Percentiles rank a stretch among this genome's conserved stretches.
phyloP scores from a whole-genome alignment of 371 early-diverging fungal species.

The Entomophthora muscae region DNA sequence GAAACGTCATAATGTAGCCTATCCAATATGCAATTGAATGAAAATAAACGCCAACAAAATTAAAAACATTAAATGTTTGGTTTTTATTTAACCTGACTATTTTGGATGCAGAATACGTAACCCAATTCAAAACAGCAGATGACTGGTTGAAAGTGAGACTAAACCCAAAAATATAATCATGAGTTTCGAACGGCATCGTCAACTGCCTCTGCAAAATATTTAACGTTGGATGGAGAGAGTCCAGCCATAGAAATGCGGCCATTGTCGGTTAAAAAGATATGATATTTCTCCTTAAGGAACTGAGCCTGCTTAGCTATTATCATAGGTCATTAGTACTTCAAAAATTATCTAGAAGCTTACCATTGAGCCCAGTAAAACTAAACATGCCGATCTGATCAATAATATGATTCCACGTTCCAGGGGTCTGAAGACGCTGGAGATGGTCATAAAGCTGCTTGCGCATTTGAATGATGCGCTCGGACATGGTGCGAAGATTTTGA shows the following conservation, averaged over 20 bases:
- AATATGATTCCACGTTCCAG: constrained; percentile 90
- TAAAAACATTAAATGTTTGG: no score
- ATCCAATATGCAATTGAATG: no score
- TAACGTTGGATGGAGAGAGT: constrained; percentile 62
- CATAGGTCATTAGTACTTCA: no score
- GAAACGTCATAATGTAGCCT: no score
- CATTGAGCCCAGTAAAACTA: constrained; percentile 71
- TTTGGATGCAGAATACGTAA: no score
- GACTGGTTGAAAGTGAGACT: no score
- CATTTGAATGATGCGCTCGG: constrained; percentile 75
- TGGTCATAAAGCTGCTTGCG: constrained; percentile 44
- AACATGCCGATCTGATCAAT: constrained; percentile 95
- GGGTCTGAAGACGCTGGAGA: constrained; percentile 51
- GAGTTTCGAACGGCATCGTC: constrained; percentile 44
- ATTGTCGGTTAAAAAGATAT: constrained; percentile 82
- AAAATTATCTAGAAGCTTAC: constrained; percentile 18
- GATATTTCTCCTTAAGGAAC: constrained; percentile 62
- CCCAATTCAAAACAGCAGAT: no score
- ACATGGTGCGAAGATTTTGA: constrained; percentile 62
- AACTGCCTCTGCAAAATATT: constrained; percentile 62
- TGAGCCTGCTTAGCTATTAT: constrained; percentile 38
- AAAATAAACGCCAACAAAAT: no score
- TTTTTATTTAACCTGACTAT: no score
- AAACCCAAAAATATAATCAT: no score
- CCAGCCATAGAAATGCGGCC: constrained; percentile 94